Evolutionary conservation across 1,284 basidiomycete species (phyloP).

Genomic region (Nidula niveotomentosa): DNA sequence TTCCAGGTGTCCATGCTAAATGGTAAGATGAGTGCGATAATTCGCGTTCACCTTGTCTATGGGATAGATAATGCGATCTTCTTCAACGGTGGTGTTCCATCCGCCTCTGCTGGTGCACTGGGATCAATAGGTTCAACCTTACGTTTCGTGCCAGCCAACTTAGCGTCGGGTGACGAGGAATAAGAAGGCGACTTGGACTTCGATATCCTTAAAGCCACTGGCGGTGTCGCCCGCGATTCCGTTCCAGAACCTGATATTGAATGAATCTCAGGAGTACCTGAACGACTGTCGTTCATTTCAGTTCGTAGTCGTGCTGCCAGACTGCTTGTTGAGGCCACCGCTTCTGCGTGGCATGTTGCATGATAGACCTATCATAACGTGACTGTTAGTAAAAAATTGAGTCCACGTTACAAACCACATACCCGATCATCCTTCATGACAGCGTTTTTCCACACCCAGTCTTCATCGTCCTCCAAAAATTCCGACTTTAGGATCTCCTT

Average conservation of each 20-base stretch:
- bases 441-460: constrained; percentile 98
- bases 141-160: constrained; percentile 61
- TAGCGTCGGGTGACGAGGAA: constrained; percentile 51
- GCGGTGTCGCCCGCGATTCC: constrained; percentile 42
- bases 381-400: not conserved
- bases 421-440: constrained; percentile 82
- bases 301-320: constrained; percentile 65
- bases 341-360: constrained; percentile 90
- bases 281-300: constrained; percentile 64
- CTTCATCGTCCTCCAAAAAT: constrained; percentile 95
- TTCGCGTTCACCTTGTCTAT: constrained; percentile 11
- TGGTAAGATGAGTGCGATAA: not conserved
- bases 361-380: constrained; percentile 71
- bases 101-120: constrained; percentile 32
- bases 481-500: constrained; percentile 93
- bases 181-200: constrained; percentile 33
- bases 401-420: constrained; percentile 26
- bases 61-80: constrained; percentile 44
- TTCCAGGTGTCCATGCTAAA: constrained; percentile 2
- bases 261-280: constrained; percentile 64
- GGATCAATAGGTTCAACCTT: constrained; percentile 58
- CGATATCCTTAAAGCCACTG: constrained; percentile 27
- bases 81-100: constrained; percentile 57
- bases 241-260: constrained; percentile 12
- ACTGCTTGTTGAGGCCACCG: constrained; percentile 56